phyloP scores from a whole-genome alignment of 2,329 filamentous ascomycete species.

The Geosmithia putterillii region DNA sequence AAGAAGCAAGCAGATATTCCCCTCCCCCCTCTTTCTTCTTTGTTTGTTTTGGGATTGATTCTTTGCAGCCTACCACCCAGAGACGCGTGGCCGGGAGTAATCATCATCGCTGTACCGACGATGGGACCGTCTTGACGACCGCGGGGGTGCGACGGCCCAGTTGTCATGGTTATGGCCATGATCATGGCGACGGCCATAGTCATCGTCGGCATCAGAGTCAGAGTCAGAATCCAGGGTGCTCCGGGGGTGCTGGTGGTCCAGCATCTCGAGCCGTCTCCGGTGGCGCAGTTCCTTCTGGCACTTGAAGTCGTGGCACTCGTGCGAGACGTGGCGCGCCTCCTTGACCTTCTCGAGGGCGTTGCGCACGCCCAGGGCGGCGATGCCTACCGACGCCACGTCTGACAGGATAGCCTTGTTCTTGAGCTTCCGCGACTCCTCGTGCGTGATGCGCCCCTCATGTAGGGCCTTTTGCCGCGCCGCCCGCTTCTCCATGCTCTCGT shows the following conservation, averaged over 20 bases:
- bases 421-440: conserved; percentile 39
- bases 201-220: conserved; percentile 2
- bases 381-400: conserved; percentile 45
- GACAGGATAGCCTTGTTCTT: conserved; percentile 44
- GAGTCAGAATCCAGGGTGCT: conserved; percentile 6
- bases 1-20: neutral
- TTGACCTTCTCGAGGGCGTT: conserved; percentile 43
- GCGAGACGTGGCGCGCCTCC: conserved; percentile 35
- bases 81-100: neutral
- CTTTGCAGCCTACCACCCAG: neutral
- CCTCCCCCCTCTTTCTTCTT: too few species aligned
- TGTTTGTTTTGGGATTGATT: too few species aligned
- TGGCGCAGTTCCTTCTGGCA: conserved; percentile 36
- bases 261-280: conserved; percentile 26
- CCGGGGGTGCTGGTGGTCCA: conserved; percentile 16
- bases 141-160: neutral
- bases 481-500: conserved; percentile 45
- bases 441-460: conserved; percentile 36
- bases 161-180: conserved; percentile 22
- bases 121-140: too few species aligned
- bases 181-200: conserved; percentile 8
- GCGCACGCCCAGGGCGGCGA: conserved; percentile 45
- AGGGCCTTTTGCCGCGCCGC: conserved; percentile 40
- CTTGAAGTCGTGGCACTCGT: conserved; percentile 36
- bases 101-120: neutral